Evolutionary conservation across 257 asterid genomes (phyloP).

Genomic region (Linderniella brevidens): DNA sequence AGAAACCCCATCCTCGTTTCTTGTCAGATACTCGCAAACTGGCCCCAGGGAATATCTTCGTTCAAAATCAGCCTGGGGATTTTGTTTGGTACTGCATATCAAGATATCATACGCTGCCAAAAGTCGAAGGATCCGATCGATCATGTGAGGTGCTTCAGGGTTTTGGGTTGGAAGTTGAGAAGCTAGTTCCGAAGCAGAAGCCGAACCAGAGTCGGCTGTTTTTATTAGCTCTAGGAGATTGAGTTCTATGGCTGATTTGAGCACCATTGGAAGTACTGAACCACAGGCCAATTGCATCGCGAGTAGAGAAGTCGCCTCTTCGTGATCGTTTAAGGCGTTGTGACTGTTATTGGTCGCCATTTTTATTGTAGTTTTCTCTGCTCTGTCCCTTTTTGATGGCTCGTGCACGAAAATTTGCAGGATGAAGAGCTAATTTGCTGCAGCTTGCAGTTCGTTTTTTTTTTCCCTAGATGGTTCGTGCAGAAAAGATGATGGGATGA

Average conservation of each 20-base stretch:
- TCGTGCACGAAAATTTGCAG: no score
- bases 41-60: slow-evolving; percentile 33
- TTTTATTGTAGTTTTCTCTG: no score
- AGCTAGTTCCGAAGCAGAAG: slow-evolving; percentile 33
- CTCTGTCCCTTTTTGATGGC: no score
- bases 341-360: no score
- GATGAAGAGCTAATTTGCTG: no score
- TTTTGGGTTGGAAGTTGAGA: slow-evolving; percentile 23
- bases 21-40: slow-evolving; percentile 28
- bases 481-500: no score
- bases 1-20: slow-evolving; percentile 31
- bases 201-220: slow-evolving; percentile 21
- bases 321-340: background rate
- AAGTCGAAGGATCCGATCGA: slow-evolving; percentile 43
- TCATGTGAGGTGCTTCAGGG: slow-evolving; percentile 29
- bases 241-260: slow-evolving; percentile 24
- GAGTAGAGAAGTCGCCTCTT: background rate
- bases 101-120: slow-evolving; percentile 26
- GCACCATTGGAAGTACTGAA: slow-evolving; percentile 5
- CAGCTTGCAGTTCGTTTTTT: no score
- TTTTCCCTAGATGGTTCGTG: no score
- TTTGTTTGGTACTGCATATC: slow-evolving; percentile 14
- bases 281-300: slow-evolving; percentile 3
- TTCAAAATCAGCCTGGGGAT: slow-evolving; percentile 12
- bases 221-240: slow-evolving; percentile 33